Percentiles rank a stretch among this genome's conserved stretches.
phyloP scores from a whole-genome alignment of 345 rosid species.

The Pistacia vera region DNA sequence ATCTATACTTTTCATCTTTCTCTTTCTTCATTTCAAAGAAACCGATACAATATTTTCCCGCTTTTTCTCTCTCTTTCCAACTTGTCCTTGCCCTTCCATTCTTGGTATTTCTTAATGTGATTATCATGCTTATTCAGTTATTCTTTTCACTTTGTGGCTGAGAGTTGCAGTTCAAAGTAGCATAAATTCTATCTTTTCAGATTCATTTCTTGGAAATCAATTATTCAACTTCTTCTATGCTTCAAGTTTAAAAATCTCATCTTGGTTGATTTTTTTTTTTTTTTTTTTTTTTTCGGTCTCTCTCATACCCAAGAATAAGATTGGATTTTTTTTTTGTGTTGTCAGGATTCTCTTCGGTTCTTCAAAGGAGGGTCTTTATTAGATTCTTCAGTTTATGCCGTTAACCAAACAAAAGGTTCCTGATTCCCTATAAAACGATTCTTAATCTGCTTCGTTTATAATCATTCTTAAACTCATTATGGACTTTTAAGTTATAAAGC shows the following conservation, averaged over 20 bases:
- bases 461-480: neutral
- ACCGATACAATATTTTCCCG: conserved; percentile 13
- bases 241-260: conserved; percentile 5
- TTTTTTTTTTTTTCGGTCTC: neutral
- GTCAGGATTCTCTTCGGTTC: conserved; percentile 37
- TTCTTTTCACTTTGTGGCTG: conserved; percentile 4
- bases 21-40: conserved; percentile 13
- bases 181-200: conserved; percentile 22
- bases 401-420: conserved; percentile 36
- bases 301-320: conserved; percentile 8
- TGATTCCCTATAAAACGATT: conserved; percentile 33
- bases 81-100: conserved; percentile 16
- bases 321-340: conserved; percentile 19
- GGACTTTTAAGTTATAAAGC: neutral
- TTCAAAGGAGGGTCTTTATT: conserved; percentile 25
- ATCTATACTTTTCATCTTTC: neutral
- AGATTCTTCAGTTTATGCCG: conserved; percentile 40
- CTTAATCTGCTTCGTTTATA: conserved; percentile 20
- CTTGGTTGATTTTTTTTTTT: conserved; percentile 3
- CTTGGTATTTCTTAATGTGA: neutral
- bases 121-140: neutral
- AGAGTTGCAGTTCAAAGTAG: neutral
- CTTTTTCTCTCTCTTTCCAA: conserved; percentile 12
- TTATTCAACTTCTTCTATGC: neutral
- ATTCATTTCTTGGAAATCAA: conserved; percentile 4